Evolutionary conservation across 805 yeast species (phyloP).

Genomic region (Torulaspora maleeae): DNA sequence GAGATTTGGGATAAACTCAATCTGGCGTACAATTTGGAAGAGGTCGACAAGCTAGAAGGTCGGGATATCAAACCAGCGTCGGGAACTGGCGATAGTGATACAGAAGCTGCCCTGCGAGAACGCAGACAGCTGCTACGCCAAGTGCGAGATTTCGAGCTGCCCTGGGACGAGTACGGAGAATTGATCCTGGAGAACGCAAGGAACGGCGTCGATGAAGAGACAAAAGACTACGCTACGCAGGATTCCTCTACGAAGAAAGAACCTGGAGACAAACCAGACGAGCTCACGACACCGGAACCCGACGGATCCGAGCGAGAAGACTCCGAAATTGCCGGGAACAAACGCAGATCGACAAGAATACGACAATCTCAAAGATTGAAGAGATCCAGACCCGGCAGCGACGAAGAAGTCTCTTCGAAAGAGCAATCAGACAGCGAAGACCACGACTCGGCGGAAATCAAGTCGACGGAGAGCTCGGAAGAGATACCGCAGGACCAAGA

Average conservation of each 20-base stretch:
- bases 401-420: conserved; percentile 3
- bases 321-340: background rate
- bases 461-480: conserved; percentile 3
- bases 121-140: conserved; percentile 6
- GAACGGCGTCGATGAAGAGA: conserved; percentile 11
- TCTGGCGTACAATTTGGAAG: conserved; percentile 51
- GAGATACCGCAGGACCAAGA: conserved; percentile 11
- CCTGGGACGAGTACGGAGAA: conserved; percentile 45
- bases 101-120: conserved; percentile 6
- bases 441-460: conserved; percentile 1
- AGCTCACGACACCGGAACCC: background rate
- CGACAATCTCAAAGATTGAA: conserved; percentile 4
- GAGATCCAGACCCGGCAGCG: conserved; percentile 1
- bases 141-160: conserved; percentile 36
- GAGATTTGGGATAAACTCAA: conserved; percentile 58
- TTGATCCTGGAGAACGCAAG: conserved; percentile 39
- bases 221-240: background rate
- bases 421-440: conserved; percentile 4
- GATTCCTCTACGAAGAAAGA: background rate
- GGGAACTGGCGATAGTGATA: conserved; percentile 1
- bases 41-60: conserved; percentile 52
- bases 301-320: conserved; percentile 1
- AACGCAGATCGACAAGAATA: conserved; percentile 8
- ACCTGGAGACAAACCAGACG: conserved; percentile 1
- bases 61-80: conserved; percentile 10